A percentile compares a stretch with the other conserved stretches of the same genome.
phyloP scores from a whole-genome alignment of 768 basidiomycete genomes.

The Epithele typhae region DNA sequence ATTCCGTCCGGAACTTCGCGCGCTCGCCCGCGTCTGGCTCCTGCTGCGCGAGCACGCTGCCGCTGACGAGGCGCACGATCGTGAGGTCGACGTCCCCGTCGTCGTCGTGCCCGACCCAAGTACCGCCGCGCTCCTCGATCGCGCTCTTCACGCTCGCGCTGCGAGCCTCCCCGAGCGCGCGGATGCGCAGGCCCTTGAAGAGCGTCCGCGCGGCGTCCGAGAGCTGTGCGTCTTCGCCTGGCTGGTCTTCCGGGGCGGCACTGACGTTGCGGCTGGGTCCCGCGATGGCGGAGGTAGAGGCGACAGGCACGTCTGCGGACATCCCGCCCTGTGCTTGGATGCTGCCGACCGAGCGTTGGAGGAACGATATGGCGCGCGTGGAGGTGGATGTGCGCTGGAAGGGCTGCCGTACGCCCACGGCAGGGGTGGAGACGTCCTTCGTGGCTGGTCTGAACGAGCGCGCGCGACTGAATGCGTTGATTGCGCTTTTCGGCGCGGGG shows the following conservation, averaged over 20 bases:
- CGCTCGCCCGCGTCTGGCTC: conserved; percentile 46
- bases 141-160: conserved; percentile 51
- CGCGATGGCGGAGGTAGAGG: conserved; percentile 11
- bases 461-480: conserved; percentile 57
- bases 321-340: conserved; percentile 4
- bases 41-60: conserved; percentile 59
- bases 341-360: conserved; percentile 8
- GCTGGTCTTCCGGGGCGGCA: conserved; percentile 1
- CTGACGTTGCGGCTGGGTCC: neutral
- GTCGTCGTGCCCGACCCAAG: conserved; percentile 34
- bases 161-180: conserved; percentile 65
- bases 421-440: conserved; percentile 28
- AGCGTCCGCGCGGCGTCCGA: conserved; percentile 26
- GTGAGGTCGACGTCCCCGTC: conserved; percentile 58
- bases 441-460: conserved; percentile 56
- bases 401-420: conserved; percentile 6
- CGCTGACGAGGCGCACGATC: conserved; percentile 71
- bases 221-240: neutral
- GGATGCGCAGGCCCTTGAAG: conserved; percentile 55
- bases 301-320: conserved; percentile 7
- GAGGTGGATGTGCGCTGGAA: conserved; percentile 11
- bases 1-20: conserved; percentile 77
- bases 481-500: conserved; percentile 30
- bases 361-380: conserved; percentile 4
- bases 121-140: conserved; percentile 57